Evolutionary conservation across 441 rosid species (phyloP), one percentile per base, ranked within the genome.

Genomic region (Corymbia citriodora): DNA sequence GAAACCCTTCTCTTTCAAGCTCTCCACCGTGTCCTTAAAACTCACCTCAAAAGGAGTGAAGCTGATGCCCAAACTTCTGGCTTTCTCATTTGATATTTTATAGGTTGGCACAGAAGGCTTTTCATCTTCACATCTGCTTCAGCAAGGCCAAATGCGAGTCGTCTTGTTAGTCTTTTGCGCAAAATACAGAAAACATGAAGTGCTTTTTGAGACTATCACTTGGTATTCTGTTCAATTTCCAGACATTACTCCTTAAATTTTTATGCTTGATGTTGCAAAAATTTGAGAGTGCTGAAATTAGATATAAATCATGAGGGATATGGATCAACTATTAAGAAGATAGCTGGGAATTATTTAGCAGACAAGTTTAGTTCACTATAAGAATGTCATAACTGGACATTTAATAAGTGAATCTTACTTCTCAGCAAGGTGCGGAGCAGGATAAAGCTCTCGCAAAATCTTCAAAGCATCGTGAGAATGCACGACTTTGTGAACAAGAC

Each of bases 21-120:
- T 59, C 65, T 90, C 92, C 36, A 88, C 55, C 25, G 89, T 83
- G 57, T 90, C 92, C 90, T 55, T 54, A 45, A 90, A 27, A 65
- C 88, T 90, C 52, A 88, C 63, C 90, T 90, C 89, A 63, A 90
- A 21, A 6, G 91, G 91, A 82, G 89, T 88, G 59, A 74, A 90
- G 59, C 52, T 14, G 45, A 90, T 14, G 81, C 90, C 89, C 23
- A 91, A 33, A 45, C 87, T 74, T 49, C 68, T 15, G 15, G 88
- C 48, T 87, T 55, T 91, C 49, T 89, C 90, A 57, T 89, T 91
- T 25, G 90, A 91, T 36, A 91, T 48, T 27, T 72, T 87, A 53
- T 89, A 25, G 1, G 89, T 61, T 87, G 89, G 89, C 18, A 23
- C 57, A 16, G 33, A 70, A n/a, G 89, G 87, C 61, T 70, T 85